Evolutionary conservation across 1,139 yeast species (phyloP).

Genomic region (Maudiozyma humilis): DNA sequence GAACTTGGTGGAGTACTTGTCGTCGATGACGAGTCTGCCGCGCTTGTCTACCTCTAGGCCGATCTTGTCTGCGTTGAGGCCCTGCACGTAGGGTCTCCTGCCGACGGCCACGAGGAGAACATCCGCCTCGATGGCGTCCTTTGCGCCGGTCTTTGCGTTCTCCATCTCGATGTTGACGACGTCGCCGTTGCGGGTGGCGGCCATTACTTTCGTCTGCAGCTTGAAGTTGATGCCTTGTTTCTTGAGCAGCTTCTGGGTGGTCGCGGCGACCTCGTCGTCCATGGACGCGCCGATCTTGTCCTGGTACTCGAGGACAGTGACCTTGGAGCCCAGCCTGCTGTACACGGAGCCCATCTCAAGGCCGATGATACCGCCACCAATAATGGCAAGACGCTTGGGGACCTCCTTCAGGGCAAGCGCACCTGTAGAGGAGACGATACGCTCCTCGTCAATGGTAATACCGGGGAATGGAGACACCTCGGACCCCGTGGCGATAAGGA

Average conservation of each 20-base stretch:
- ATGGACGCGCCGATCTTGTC: constrained; percentile 89
- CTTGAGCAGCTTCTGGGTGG: constrained; percentile 77
- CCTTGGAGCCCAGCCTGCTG: constrained; percentile 91
- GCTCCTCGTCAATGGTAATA: constrained; percentile 89
- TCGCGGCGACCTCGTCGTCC: constrained; percentile 92
- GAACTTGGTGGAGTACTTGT: constrained; percentile 84
- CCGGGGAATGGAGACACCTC: constrained; percentile 99
- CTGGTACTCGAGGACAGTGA: constrained; percentile 88
- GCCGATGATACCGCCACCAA: constrained; percentile 99
- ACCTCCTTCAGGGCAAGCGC: constrained; percentile 75
- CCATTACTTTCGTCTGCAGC: constrained; percentile 82
- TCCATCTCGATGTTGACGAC: constrained; percentile 80
- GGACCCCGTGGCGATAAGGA: constrained; percentile 96
- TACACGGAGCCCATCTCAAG: constrained; percentile 99
- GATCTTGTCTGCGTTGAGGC: constrained; percentile 77
- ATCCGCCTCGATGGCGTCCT: constrained; percentile 77
- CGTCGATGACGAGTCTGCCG: constrained; percentile 91
- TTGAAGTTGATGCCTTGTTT: constrained; percentile 95
- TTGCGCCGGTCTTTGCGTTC: constrained; percentile 78
- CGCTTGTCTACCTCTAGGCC: constrained; percentile 86
- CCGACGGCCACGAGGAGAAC: constrained; percentile 95
- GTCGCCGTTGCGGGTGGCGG: constrained; percentile 84
- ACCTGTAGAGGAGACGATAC: constrained; percentile 95
- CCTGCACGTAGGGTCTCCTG: constrained; percentile 94
- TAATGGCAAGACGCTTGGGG: constrained; percentile 85